Evolutionary conservation across 2,329 filamentous ascomycete genomes (phyloP).

Genomic region (Arachnomyces sp.): DNA sequence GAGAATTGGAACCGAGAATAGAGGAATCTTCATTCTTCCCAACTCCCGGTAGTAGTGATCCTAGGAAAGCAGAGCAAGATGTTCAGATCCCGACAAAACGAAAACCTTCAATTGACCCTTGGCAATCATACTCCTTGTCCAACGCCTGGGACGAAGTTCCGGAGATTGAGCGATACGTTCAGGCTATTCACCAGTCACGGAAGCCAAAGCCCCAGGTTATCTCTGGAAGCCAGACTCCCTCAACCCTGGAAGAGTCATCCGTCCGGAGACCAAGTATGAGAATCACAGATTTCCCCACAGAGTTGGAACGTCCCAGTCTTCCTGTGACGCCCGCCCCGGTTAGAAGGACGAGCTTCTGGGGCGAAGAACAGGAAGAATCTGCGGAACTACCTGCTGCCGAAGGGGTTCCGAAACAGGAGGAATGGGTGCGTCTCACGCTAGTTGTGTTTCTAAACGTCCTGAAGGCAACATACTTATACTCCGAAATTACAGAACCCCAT

Average conservation of each 20-base stretch:
- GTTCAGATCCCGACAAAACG: no score
- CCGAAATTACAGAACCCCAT: conserved; percentile 57
- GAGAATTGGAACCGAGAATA: conserved; percentile 4
- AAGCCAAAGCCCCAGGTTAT: conserved; percentile 42
- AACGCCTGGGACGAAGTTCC: conserved; percentile 94
- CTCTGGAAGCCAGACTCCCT: conserved; percentile 13
- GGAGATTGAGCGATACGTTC: conserved; percentile 81
- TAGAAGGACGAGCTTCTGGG: conserved; percentile 60
- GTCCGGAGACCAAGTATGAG: conserved; percentile 51
- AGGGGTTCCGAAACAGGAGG: conserved; percentile 77
- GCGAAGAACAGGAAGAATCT: conserved; percentile 25
- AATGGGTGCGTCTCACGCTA: conserved; percentile 77
- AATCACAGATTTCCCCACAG: conserved; percentile 81
- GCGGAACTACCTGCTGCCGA: conserved; percentile 63
- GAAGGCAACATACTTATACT: conserved; percentile 38
- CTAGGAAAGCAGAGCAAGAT: conserved; percentile 4
- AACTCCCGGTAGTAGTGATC: conserved; percentile 6
- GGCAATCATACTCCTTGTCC: conserved; percentile 63
- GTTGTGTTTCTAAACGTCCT: conserved; percentile 38
- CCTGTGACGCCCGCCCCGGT: conserved; percentile 79
- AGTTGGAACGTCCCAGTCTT: conserved; percentile 73
- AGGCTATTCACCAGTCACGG: conserved; percentile 60
- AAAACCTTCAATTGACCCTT: conserved; percentile 45
- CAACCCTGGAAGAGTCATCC: conserved; percentile 20
- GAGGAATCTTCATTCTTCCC: conserved; percentile 15